Percentiles rank a stretch among this genome's conserved stretches.
phyloP scores from a whole-genome alignment of 306 rosid species.

The Vicia villosa region DNA sequence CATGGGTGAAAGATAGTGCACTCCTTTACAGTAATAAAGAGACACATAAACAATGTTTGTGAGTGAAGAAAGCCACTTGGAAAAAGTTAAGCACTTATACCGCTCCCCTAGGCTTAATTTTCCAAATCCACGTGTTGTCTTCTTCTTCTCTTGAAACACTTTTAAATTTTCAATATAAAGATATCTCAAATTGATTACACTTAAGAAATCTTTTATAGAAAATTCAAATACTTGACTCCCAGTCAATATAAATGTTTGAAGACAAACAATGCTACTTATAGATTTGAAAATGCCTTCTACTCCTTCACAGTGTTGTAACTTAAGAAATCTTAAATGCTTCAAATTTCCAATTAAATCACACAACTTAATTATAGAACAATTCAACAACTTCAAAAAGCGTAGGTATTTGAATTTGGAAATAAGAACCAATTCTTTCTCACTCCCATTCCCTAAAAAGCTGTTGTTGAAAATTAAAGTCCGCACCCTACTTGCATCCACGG shows the following conservation, averaged over 20 bases:
- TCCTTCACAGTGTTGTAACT: accelerated
- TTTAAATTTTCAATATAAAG: neutral
- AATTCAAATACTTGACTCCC: neutral
- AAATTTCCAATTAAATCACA: neutral
- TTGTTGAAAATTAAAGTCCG: neutral
- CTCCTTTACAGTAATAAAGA: accelerated
- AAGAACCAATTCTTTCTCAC: neutral
- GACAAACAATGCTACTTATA: neutral
- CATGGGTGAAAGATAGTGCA: conserved; percentile 4
- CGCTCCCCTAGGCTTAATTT: neutral
- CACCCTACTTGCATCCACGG: neutral
- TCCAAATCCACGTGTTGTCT: conserved; percentile 5
- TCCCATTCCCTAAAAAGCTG: too few species aligned
- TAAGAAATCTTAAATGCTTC: neutral
- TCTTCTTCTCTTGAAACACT: neutral
- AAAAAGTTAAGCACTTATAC: neutral
- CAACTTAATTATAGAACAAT: neutral
- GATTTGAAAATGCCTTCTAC: neutral
- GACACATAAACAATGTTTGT: neutral
- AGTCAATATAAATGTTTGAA: neutral
- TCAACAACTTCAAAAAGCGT: neutral
- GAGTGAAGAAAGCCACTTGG: conserved; percentile 29
- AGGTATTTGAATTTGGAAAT: neutral
- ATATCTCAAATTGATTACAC: neutral
- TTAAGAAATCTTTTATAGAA: neutral